A percentile compares a stretch with the other conserved stretches of the same genome.
These are phyloP conservation scores for Elaeis oleifera DNA, from an alignment of 202 grass and related monocot genomes.

Conservation along the genomic window DNA sequence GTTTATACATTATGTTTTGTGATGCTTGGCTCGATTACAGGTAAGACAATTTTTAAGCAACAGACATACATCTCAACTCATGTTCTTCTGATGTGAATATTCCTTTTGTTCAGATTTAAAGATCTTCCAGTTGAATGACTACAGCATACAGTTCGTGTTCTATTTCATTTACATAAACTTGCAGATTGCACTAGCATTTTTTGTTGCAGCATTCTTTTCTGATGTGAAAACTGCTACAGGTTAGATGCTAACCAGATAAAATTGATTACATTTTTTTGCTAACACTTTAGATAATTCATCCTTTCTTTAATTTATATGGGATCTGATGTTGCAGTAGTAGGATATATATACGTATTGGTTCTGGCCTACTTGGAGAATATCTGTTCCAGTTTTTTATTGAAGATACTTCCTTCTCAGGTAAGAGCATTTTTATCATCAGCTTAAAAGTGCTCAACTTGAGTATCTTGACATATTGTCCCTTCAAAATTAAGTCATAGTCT, in stretches of 20 bases:
- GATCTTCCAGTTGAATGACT: constrained; percentile 16
- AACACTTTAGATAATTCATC: background rate
- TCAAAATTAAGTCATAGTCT: no score
- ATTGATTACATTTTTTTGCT: no score
- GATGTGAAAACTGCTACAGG: constrained; percentile 17
- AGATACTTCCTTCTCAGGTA: constrained; percentile 7
- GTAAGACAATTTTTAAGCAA: constrained; percentile 1
- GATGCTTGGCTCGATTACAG: background rate
- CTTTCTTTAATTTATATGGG: background rate
- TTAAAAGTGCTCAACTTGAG: no score
- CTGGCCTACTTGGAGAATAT: constrained; percentile 14
- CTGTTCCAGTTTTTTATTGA: constrained; percentile 21
- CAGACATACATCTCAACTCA: no score
- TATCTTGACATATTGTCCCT: no score
- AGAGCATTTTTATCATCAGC: background rate
- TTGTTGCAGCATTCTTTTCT: background rate
- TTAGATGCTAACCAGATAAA: background rate
- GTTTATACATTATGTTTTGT: constrained; percentile 6
- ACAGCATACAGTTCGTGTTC: constrained; percentile 12
- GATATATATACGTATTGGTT: constrained; percentile 21
- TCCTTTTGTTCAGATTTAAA: constrained; percentile 3
- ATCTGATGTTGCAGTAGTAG: background rate
- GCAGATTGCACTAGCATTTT: constrained; percentile 19
- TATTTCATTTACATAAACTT: constrained; percentile 16
- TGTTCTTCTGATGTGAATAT: no score